Evolutionary conservation across 176 grass and related monocot genomes (phyloP), one percentile per base, ranked within the genome.

Genomic region (Panicum miliaceum): DNA sequence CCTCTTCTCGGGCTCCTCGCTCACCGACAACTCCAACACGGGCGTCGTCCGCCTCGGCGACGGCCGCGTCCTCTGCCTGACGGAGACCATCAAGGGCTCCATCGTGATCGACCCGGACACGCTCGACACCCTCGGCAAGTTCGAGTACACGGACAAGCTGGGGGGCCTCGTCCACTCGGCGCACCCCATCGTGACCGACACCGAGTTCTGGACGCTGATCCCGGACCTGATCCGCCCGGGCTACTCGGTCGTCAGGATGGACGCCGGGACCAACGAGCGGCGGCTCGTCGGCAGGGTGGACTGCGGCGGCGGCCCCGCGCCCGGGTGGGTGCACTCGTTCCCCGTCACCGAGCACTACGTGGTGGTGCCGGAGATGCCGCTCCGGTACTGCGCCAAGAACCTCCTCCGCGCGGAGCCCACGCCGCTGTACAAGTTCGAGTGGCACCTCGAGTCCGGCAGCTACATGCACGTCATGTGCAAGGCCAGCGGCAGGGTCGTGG

Each of bases 401-500:
- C 93, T 99, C 32, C 90, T 99, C 18, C 82, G 90, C 40, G 93
- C 97, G 6, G 97, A 99, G 85, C 97, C 97, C 18, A 99, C 97
- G 48, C 93, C 97, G 56, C 86, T 99, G 35, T 99, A 99, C 97
- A 99, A 99, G 91, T 99, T 99, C 71, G 88, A 96, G 81, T 96
- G 97, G 97, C 93, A 96, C 70, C 83, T 81, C 11, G 84, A 90
- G 64, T 92, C 87, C 48, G 93, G 97, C 4, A 90, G 88, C 80
- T 99, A 99, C 88, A 89, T 96, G 93, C 97, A 99, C 82, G 87
- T 99, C 69, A 96, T 99, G 97, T 99, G 93, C 90, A 99, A 94
- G 82, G 78, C 97, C 77, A 99, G 88, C 78, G 97, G 97, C 62
- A 96, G 84, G 68, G 87, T 96, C 11, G 96, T 96, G 86, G 90